Evolutionary conservation across 2,329 filamentous ascomycete genomes (phyloP), one percentile per base, ranked within the genome.

Genomic region (Cyclaneusma minus): DNA sequence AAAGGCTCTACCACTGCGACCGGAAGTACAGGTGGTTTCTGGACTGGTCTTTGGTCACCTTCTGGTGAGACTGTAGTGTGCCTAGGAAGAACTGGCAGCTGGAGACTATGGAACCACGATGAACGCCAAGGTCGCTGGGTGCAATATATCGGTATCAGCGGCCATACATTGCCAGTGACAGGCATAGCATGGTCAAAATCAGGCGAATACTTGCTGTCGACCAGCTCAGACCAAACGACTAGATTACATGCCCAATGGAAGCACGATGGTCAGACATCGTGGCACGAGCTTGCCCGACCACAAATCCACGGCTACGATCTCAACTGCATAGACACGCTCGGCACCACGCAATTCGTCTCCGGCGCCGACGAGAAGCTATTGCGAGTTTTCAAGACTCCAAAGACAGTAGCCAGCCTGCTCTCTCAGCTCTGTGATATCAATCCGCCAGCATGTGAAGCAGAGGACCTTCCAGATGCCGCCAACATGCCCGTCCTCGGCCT

Each of bases 291-390:
- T 59, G 78, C 85, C 1, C 65, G 89, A 25, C 89, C 89, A 4
- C 89, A 98, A 49, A 98, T 98, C 37, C 89, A 98, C 48, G 89
- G 89, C 19, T 98, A 98, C 49, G 87, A 98, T 49, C 64, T 98
- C 29, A 98, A 95, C 57, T 95, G 89, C 49, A 74, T 95, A 35
- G 79, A 84, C 43, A 67, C 73, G 1, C 60, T 94, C 4, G 73
- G 70, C 6, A 52, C 66, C 6, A 64, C 69, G 6, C 77, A 76
- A 39, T 98, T 98, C 46, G 77, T 95, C 13, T 92, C 85, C 3
- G 89, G 89, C 5, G 89, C 89, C 3, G 89, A 98, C 38, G 89
- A 98, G 58, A 98, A 98, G 54, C 68, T 98, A n/a, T 68, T 98
- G 49, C 77, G 89, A 13, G 87, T 98, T 2, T 98, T 98, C 51